Evolutionary conservation across 176 grass and related monocot species (phyloP).

Genomic region (Miscanthus lutarioriparius): DNA sequence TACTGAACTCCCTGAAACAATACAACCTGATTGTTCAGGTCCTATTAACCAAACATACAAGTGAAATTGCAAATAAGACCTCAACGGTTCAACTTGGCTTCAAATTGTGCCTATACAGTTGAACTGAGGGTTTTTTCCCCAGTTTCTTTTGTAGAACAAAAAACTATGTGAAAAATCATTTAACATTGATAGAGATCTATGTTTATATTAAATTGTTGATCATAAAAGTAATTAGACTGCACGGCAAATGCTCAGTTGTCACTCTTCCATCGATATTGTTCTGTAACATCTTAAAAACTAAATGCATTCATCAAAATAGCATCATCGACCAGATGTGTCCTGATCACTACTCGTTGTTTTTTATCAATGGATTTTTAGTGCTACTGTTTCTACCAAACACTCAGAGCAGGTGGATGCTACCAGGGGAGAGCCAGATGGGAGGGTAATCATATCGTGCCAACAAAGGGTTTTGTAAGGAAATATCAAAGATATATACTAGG

Average conservation of each 20-base stretch:
- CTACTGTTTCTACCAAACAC: not conserved
- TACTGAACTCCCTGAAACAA: not conserved
- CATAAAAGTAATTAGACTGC: not conserved
- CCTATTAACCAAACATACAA: not conserved
- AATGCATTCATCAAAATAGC: not conserved
- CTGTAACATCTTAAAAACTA: not conserved
- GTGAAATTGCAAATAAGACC: not conserved
- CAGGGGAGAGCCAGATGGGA: not conserved
- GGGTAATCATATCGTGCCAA: too few relatives aligned
- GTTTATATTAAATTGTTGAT: not conserved
- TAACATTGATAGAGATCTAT: not conserved
- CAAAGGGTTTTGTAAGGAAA: not conserved
- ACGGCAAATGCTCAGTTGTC: not conserved
- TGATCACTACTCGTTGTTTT: not conserved
- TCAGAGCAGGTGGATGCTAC: not conserved
- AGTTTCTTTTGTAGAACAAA: not conserved
- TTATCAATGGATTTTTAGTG: not conserved
- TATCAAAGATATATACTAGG: too few relatives aligned
- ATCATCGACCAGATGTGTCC: not conserved
- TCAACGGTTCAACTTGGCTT: not conserved
- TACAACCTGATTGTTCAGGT: not conserved
- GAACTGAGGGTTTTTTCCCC: not conserved
- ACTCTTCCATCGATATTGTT: not conserved
- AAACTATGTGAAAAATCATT: not conserved
- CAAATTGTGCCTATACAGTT: not conserved